Evolutionary conservation across 139 green algal genomes (phyloP).

Genomic region (Chlamydomonas sp.): DNA sequence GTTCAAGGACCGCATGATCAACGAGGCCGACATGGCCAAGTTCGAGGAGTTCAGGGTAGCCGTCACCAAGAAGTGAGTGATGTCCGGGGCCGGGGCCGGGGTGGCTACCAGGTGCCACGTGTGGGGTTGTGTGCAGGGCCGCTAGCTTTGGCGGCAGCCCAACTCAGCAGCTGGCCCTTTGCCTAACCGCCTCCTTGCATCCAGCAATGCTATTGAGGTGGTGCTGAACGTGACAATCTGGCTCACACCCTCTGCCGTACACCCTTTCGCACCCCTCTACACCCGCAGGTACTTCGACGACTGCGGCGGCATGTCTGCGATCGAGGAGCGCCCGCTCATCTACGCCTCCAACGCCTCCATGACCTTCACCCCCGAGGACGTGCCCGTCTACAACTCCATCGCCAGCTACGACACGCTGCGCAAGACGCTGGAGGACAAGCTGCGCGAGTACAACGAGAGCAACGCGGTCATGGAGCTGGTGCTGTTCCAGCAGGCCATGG

Average conservation of each 20-base stretch:
- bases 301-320: slow-evolving; percentile 52
- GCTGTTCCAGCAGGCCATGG: slow-evolving; percentile 85
- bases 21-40: slow-evolving; percentile 76
- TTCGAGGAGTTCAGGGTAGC: slow-evolving; percentile 79
- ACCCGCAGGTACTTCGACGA: slow-evolving; percentile 65
- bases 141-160: neutral
- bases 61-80: slow-evolving; percentile 80
- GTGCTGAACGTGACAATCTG: no score
- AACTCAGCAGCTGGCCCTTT: no score
- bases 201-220: no score
- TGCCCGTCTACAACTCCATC: slow-evolving; percentile 64
- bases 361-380: slow-evolving; percentile 41
- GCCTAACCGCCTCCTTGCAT: no score
- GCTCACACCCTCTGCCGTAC: neutral
- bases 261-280: neutral
- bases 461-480: slow-evolving; percentile 90
- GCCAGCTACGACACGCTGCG: slow-evolving; percentile 63
- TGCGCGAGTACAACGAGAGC: slow-evolving; percentile 91
- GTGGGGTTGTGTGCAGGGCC: neutral
- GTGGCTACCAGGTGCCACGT: neutral
- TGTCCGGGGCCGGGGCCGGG: slow-evolving; percentile 34
- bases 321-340: slow-evolving; percentile 80
- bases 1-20: slow-evolving; percentile 88
- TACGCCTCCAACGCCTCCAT: slow-evolving; percentile 53
- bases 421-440: slow-evolving; percentile 79